Conservation (phyloP, 306 rosid species). For the Gastrolobium villosum region DNA sequence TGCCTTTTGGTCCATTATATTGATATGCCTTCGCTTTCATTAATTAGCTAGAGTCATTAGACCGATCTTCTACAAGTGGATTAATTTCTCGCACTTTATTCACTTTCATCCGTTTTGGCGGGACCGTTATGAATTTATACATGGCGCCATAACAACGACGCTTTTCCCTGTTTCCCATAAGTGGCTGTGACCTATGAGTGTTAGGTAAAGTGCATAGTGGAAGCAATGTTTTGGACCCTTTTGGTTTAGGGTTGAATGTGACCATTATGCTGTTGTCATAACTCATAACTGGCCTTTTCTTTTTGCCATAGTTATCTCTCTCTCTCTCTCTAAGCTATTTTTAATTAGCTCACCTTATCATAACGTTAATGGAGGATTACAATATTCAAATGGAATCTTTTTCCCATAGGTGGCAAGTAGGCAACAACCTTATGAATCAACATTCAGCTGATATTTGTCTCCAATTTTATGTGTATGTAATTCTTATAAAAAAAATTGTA, state of each 20-base stretch:
- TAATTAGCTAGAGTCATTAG: not conserved
- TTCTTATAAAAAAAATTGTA: not conserved
- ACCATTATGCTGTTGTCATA: conserved; percentile 9
- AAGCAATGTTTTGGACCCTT: not conserved
- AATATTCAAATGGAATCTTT: not conserved
- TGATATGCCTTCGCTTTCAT: conserved; percentile 36
- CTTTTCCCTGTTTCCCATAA: not conserved
- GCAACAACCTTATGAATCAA: not conserved
- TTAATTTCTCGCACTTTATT: conserved; percentile 39
- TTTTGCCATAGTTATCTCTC: not conserved
- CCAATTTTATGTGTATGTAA: not conserved
- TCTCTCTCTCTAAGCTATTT: not conserved
- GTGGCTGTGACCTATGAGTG: not conserved
- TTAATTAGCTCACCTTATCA: not conserved
- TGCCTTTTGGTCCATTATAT: conserved; percentile 31
- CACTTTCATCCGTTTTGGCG: conserved; percentile 46
- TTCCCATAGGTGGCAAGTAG: not conserved
- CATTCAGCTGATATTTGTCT: not conserved
- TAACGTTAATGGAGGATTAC: not conserved
- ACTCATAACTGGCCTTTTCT: not conserved
- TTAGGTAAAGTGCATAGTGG: not conserved
- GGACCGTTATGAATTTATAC: conserved; percentile 27
- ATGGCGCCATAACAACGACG: conserved; percentile 31
- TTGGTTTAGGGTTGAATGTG: not conserved
- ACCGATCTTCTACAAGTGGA: not conserved